Evolutionary conservation across 805 yeast genomes (phyloP), one percentile per base, ranked within the genome.

Genomic region (Starmerella vaccinii): DNA sequence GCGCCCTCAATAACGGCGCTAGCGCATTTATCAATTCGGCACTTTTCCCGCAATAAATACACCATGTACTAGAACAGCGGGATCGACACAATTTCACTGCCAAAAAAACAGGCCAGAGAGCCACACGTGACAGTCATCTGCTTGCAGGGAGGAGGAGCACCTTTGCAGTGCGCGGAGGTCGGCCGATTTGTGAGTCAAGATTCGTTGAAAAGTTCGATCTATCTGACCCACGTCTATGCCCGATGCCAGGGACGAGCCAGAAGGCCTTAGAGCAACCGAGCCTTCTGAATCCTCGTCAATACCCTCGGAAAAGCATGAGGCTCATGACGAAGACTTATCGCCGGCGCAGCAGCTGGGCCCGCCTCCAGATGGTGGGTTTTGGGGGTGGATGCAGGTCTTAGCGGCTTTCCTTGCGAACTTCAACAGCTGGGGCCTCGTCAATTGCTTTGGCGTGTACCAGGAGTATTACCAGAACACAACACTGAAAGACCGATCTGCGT

Each of bases 341-440:
- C 45, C 45, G 8, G 45, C 45, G 15, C 45, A 41, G 23, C 33
- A 41, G 26, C 79, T 76, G 64, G 79, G 67, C 60, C 61, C 60
- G 2, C 61, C 63, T 1, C 63, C 63, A 1, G 55, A 60, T 41
- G 63, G 63, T 5, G 63, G 63, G 5, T 23, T 56, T 12, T 18
- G 30, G 37, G 63, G 62, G 1, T 60, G 63, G 63, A 45, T 59
- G 39, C 63, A 60, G 34, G 63, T 60, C 1, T 27, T 58, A 2
- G 63, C 59, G 2, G 55, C 60, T 24, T 54, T 57, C n/a, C 39
- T 58, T 26, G 56, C 55, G 13, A 55, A 59, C 19, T 54, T 60
- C 45, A 57, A 57, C 21, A 38, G 56, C 4, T 60, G 60, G 61
- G 63, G 63, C 8, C 39, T 59, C 1, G 56, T 59, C 13, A 60